These are phyloP conservation scores for Orbilia ellipsospora DNA, from an alignment of 2,329 filamentous ascomycete species.

Conservation along the genomic window DNA sequence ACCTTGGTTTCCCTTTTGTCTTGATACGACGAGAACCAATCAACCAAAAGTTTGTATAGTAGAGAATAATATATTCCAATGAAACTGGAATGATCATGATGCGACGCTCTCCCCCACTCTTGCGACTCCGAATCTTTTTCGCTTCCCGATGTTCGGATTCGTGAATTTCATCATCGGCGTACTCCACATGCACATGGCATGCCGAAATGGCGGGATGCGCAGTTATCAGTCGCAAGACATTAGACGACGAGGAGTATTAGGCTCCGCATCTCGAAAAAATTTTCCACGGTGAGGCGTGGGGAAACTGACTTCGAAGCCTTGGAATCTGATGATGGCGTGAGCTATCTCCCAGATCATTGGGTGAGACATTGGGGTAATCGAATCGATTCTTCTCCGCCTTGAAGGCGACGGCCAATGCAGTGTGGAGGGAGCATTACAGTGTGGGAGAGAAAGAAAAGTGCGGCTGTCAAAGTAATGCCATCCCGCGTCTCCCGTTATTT, in stretches of 20 bases:
- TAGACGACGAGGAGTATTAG: neutral
- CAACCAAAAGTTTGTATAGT: slow-evolving; percentile 23
- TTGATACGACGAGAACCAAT: slow-evolving; percentile 3
- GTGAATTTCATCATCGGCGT: slow-evolving; percentile 21
- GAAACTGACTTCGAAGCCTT: slow-evolving; percentile 12
- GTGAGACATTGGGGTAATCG: slow-evolving; percentile 40
- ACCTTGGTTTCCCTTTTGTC: neutral
- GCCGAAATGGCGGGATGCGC: slow-evolving; percentile 28
- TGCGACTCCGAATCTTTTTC: neutral
- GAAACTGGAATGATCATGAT: neutral
- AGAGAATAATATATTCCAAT: slow-evolving; percentile 29
- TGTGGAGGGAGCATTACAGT: slow-evolving; percentile 19
- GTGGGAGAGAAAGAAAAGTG: slow-evolving; percentile 13
- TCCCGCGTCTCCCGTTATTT: slow-evolving; percentile 40
- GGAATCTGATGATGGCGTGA: slow-evolving; percentile 54
- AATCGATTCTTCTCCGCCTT: too few species aligned
- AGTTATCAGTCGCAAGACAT: slow-evolving; percentile 37
- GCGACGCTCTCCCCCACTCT: slow-evolving; percentile 28
- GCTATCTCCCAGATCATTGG: slow-evolving; percentile 48
- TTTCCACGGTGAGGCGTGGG: slow-evolving; percentile 25
- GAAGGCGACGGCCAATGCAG: neutral
- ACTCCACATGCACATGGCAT: slow-evolving; percentile 20
- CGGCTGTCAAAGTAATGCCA: slow-evolving; percentile 41
- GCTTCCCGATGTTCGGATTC: slow-evolving; percentile 7
- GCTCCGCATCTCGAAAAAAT: slow-evolving; percentile 35